phyloP scores from a whole-genome alignment of 2,329 filamentous ascomycete species.

The Pseudofabraea citricarpa region DNA sequence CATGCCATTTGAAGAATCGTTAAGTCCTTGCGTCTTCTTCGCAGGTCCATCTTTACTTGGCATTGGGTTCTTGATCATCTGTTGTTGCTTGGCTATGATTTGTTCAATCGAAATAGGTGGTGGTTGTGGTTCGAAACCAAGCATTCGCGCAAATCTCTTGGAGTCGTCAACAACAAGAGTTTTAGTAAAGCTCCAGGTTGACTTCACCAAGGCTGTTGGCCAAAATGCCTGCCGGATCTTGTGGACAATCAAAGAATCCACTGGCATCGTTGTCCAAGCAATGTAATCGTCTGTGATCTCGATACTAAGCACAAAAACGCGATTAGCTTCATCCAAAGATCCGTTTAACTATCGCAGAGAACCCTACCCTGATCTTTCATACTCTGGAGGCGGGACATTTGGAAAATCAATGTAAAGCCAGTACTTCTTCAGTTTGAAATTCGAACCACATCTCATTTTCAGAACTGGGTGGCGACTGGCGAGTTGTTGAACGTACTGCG shows the following conservation, averaged over 20 bases:
- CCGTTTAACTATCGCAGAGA: not conserved
- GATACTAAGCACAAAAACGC: slow-evolving; percentile 33
- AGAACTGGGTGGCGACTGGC: slow-evolving; percentile 40
- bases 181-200: slow-evolving; percentile 47
- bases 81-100: slow-evolving; percentile 17
- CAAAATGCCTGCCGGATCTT: slow-evolving; percentile 45
- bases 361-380: slow-evolving; percentile 54
- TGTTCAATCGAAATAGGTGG: slow-evolving; percentile 18
- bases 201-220: slow-evolving; percentile 46
- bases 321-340: slow-evolving; percentile 17
- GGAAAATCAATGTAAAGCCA: slow-evolving; percentile 63
- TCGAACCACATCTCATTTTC: slow-evolving; percentile 39
- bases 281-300: slow-evolving; percentile 45
- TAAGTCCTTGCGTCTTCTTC: not conserved
- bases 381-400: slow-evolving; percentile 51
- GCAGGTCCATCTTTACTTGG: slow-evolving; percentile 15
- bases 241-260: slow-evolving; percentile 43
- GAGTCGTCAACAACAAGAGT: slow-evolving; percentile 40
- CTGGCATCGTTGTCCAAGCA: slow-evolving; percentile 40
- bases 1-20: not conserved
- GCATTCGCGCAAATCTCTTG: slow-evolving; percentile 35
- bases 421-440: slow-evolving; percentile 41
- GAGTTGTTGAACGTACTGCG: slow-evolving; percentile 35
- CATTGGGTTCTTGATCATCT: slow-evolving; percentile 13
- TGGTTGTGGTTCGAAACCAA: slow-evolving; percentile 36